A percentile compares a stretch with the other conserved stretches of the same genome.
phyloP scores from a whole-genome alignment of 305 asterid species.

The Fraxinus ornus region DNA sequence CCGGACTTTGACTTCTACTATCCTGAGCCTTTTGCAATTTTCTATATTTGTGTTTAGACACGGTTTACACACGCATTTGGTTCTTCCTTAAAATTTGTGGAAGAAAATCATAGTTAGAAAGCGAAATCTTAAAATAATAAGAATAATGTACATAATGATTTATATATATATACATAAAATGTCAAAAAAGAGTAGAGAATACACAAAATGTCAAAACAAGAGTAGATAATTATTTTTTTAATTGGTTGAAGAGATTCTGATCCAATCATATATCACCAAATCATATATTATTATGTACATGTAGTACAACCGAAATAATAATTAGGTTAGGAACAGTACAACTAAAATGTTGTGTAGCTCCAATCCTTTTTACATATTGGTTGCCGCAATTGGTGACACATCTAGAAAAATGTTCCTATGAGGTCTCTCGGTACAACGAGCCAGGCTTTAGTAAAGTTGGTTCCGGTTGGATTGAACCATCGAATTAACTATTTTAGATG shows the following conservation, averaged over 20 bases:
- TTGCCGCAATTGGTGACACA: not conserved
- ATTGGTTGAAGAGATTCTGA: too few species aligned
- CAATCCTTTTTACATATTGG: not conserved
- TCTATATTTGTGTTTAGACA: not conserved
- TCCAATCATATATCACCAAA: too few species aligned
- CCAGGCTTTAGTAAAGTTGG: not conserved
- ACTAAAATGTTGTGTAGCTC: not conserved
- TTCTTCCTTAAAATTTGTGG: not conserved
- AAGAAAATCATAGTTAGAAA: not conserved
- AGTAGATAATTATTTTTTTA: too few species aligned
- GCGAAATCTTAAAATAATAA: too few species aligned
- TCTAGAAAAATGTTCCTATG: not conserved
- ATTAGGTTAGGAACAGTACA: too few species aligned
- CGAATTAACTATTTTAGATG: not conserved
- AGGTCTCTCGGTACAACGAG: not conserved
- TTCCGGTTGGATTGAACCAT: not conserved
- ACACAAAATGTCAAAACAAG: too few species aligned
- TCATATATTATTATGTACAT: too few species aligned
- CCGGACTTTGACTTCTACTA: not conserved
- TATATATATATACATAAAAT: too few species aligned
- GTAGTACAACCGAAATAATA: too few species aligned
- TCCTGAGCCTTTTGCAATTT: not conserved
- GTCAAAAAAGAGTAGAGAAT: too few species aligned
- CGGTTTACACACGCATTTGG: not conserved
- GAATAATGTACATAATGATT: too few species aligned